These are phyloP conservation scores for Colletotrichum plurivorum DNA, from an alignment of 2,329 filamentous ascomycete genomes.

Conservation along the genomic window DNA sequence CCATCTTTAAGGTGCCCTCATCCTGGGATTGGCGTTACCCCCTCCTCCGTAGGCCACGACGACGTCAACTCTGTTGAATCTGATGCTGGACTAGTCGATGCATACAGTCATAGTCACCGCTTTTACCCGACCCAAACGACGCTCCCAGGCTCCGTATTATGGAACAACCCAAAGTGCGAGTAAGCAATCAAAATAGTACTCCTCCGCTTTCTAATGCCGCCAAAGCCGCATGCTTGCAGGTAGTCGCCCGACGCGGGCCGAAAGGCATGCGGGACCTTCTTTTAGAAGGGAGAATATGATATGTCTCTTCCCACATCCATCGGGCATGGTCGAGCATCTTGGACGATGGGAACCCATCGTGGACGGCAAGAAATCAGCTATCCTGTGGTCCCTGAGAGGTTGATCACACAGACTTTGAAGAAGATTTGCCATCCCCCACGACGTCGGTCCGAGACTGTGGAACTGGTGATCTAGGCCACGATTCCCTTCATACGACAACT, in stretches of 20 bases:
- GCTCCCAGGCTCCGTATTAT: not conserved
- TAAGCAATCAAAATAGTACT: not conserved
- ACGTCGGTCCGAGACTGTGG: conserved; percentile 26
- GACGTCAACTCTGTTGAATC: not conserved
- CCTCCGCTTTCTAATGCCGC: not conserved
- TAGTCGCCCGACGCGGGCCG: not conserved
- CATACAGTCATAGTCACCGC: not conserved
- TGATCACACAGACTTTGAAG: not conserved
- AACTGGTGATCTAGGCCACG: conserved; percentile 1
- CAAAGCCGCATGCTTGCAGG: not conserved
- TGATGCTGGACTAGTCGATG: not conserved
- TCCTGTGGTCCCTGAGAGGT: not conserved
- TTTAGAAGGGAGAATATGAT: not conserved
- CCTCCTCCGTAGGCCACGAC: not conserved
- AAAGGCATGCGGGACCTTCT: not conserved
- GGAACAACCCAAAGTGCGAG: too few relatives aligned
- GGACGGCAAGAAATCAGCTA: not conserved
- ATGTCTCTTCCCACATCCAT: too few relatives aligned
- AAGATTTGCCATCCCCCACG: not conserved
- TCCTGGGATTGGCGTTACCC: conserved; percentile 3
- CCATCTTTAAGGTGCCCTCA: not conserved
- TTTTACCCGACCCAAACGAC: not conserved
- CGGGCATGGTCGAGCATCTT: not conserved
- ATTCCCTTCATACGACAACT: not conserved
- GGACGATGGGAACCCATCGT: not conserved